Conservation (phyloP, 2,329 filamentous ascomycete genomes). For the Aspergillus quadricinctus region DNA sequence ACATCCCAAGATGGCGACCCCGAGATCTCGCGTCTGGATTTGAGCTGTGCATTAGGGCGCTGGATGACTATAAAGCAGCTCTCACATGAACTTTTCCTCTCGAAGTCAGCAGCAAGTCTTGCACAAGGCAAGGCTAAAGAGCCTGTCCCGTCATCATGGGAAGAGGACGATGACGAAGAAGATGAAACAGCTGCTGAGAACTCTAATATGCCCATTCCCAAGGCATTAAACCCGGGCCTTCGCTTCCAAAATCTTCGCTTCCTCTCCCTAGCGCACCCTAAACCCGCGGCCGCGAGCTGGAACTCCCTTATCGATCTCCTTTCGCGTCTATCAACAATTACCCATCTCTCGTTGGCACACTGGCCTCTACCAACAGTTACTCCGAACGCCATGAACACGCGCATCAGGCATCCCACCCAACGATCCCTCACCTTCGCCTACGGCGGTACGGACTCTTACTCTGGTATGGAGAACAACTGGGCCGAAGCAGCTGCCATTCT, state of each 20-base stretch:
- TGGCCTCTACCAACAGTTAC: constrained; percentile 59
- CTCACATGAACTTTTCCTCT: constrained; percentile 38
- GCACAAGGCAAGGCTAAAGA: constrained; percentile 7
- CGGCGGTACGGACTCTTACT: constrained; percentile 51
- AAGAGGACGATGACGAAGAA: constrained; percentile 25
- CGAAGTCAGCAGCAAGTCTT: constrained; percentile 4
- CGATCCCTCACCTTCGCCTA: constrained; percentile 43
- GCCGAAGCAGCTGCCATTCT: constrained; percentile 54
- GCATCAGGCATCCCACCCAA: constrained; percentile 37
- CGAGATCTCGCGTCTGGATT: constrained; percentile 50
- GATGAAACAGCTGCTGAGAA: not conserved
- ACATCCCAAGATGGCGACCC: constrained; percentile 25
- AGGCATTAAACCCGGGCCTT: constrained; percentile 21
- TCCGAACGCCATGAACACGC: constrained; percentile 47
- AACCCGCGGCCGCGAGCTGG: constrained; percentile 48
- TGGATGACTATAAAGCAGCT: constrained; percentile 49
- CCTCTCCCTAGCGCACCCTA: constrained; percentile 54
- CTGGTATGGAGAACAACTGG: constrained; percentile 51
- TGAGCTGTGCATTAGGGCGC: constrained; percentile 48
- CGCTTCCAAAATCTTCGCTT: constrained; percentile 53
- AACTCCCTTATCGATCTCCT: constrained; percentile 51
- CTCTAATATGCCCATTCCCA: constrained; percentile 10
- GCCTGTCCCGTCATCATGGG: constrained; percentile 38
- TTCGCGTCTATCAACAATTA: constrained; percentile 52
- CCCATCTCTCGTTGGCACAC: constrained; percentile 59